Conservation (phyloP, 495 filamentous ascomycete species). For the Articulospora tetracladia region DNA sequence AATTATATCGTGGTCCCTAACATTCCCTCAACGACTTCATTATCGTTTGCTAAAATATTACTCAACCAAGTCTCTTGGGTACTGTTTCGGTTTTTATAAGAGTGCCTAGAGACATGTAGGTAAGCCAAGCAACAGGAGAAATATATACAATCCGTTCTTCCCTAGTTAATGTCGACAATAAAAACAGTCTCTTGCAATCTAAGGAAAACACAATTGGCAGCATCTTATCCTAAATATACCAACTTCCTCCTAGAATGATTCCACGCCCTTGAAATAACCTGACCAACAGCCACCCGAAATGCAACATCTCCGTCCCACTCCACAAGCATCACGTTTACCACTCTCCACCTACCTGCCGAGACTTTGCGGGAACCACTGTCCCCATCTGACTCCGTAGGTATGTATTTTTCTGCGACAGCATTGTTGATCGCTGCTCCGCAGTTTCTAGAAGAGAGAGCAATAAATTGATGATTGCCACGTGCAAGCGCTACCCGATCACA, state of each 20-base stretch:
- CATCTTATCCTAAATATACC: neutral
- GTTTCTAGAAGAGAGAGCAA: constrained; percentile 4
- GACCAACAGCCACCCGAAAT: constrained; percentile 6
- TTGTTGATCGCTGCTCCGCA: neutral
- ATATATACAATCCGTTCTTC: too few species aligned
- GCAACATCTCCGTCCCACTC: constrained; percentile 5
- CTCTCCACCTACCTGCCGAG: neutral
- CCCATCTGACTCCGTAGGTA: neutral
- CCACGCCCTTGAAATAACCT: constrained; percentile 2
- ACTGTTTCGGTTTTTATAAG: too few species aligned
- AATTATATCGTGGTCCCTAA: too few species aligned
- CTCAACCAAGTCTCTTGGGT: too few species aligned
- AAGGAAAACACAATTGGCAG: too few species aligned
- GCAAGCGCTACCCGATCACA: neutral
- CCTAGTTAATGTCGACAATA: too few species aligned
- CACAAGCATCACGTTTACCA: neutral
- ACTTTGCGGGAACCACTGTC: neutral
- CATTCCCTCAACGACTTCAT: too few species aligned
- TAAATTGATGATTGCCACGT: constrained; percentile 1
- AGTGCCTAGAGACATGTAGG: too few species aligned
- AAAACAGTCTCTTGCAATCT: too few species aligned
- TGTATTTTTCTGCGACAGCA: neutral
- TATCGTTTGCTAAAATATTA: too few species aligned
- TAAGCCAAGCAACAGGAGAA: too few species aligned
- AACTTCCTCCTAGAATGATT: neutral